Evolutionary conservation across 208 protist species (phyloP), one percentile per base, ranked within the genome.

Genomic region (Leishmania turanica): DNA sequence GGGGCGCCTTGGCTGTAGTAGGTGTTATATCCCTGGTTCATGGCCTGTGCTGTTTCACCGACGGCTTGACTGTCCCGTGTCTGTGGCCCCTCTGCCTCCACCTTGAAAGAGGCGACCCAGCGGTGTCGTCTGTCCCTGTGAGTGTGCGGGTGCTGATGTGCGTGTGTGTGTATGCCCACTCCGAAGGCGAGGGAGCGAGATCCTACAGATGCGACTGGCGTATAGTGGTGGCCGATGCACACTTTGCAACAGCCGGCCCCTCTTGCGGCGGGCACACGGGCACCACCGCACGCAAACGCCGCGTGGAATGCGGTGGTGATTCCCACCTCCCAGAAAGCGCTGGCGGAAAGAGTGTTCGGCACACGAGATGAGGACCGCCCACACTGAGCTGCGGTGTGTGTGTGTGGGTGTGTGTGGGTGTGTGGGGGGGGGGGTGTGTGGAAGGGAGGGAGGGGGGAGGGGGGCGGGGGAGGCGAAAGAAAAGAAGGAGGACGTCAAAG

Each of bases 101-200:
- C 62, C 62, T 2, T 40, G 7, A 34, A 19, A 68, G 62, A 40
- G 15, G 62, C 62, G 4, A 8, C 62, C 40, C 21, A 31, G 40
- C 27, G 17, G 68, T 49, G 68, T 40, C 27, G 34, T 27, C 40
- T 47, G 68, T 45, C 5, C n/a, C 8, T 40, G 37, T 53, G 45
- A 70, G 69, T 77, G 77, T 75, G 53, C 53, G 68, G 64, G 78
- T 76, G 69, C 56, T 56, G 54, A 58, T 77, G 78, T 77, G 70
- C 62, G 69, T 77, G 78, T 54, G 69, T 34, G 69, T 51, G 65
- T 9, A 37, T 15, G 15, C 2, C 6, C 21, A 47, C 37, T 49
- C 40, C 21, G 31, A 65, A 65, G 51, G 27, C 37, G 21, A 40
- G 15, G 17, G 31, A 21, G 62, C 62, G 5, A 40, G 24, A 40